phyloP scores from a whole-genome alignment of 2,329 filamentous ascomycete species.

The Aspergillus versicolor region DNA sequence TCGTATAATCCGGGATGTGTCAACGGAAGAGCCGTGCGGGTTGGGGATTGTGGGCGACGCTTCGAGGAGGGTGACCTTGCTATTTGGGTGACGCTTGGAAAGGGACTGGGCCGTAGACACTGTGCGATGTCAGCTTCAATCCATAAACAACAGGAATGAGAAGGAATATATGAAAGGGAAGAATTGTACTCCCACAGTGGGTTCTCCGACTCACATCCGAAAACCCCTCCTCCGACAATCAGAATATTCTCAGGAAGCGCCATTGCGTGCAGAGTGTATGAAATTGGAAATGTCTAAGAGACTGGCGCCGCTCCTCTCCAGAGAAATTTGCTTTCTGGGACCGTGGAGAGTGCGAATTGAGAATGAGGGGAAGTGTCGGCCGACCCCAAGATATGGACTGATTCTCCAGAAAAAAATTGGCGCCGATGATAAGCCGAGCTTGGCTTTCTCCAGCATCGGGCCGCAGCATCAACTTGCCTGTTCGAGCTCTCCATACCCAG shows the following conservation, averaged over 20 bases:
- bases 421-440: constrained; percentile 10
- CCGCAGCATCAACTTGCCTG: background rate
- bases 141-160: background rate
- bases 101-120: constrained; percentile 70
- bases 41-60: constrained; percentile 56
- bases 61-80: constrained; percentile 59
- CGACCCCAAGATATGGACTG: background rate
- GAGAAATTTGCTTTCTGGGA: background rate
- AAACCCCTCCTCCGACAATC: constrained; percentile 45
- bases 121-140: constrained; percentile 19
- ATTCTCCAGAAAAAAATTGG: background rate
- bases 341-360: background rate
- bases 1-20: constrained; percentile 62
- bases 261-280: background rate
- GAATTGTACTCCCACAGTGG: background rate
- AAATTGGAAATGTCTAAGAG: background rate
- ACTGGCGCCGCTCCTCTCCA: too few relatives aligned
- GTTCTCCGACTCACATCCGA: constrained; percentile 38
- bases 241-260: constrained; percentile 39
- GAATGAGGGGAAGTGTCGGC: too few relatives aligned
- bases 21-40: constrained; percentile 59
- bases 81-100: constrained; percentile 55
- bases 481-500: background rate
- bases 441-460: constrained; percentile 2
- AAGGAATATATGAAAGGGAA: background rate